Base-by-base conservation (phyloP, 2,329 filamentous ascomycete species). In the Akanthomyces uredinophilus region DNA sequence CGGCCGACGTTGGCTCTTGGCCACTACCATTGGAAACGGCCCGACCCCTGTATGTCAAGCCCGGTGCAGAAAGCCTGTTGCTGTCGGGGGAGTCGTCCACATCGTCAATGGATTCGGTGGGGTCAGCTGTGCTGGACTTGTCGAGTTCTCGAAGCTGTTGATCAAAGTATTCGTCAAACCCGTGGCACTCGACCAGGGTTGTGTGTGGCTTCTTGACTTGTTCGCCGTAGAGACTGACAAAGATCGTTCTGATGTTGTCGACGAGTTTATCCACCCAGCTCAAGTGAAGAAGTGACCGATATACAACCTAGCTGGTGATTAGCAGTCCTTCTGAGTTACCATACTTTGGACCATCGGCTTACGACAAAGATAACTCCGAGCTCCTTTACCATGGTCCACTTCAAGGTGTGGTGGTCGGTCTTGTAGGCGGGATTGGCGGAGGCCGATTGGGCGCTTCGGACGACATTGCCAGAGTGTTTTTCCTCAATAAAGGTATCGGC, bases 401-500 rank as follows among this genome's bases (percentile, higher is more conserved):
- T 96, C 68, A 99, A 75, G 0, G 92, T 98, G 73, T 98, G 96
- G 68, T 96, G 92, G 69, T 98, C 95, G 71, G 91, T 90, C 75
- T 86, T 91, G 78, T 95, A 99, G 0, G 88, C 83, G 18, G 90
- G 85, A 68, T 91, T 91, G 56, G 77, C 79, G 18, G 84, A 79
- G 16, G 86, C 82, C 7, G 87, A 85, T 55, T 77, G 78, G 53
- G 81, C 77, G 64, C 87, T 83, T 66, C 86, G 85, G 58, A 86
- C 81, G 61, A 84, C 80, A 59, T 83, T 81, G 56, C 81, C 81
- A 63, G 86, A 83, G 64, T 85, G 84, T 75, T 91, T 93, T 80
- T 97, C 94, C 78, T 99, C 95, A 72, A 99, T 97, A 74, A 99
- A 97, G 72, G 97, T 91, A 76, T 98, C 92, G 74, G 88, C 88